A percentile compares a stretch with the other conserved stretches of the same genome.
Evolutionary conservation across 176 grass and related monocot genomes (phyloP).

Genomic region (Musa itinerans): DNA sequence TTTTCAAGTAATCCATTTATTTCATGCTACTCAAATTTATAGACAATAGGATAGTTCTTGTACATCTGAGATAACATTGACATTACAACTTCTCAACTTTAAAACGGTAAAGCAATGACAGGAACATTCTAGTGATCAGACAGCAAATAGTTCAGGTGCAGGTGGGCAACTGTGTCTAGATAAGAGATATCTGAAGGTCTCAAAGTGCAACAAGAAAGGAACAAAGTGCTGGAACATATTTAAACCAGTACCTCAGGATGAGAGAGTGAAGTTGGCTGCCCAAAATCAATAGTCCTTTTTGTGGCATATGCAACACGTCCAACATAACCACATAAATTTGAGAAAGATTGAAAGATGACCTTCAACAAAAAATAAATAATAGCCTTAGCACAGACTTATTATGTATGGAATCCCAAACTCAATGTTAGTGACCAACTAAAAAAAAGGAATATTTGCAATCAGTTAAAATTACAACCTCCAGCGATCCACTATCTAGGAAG

Average conservation of each 20-base stretch:
- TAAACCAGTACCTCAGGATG: slow-evolving; percentile 59
- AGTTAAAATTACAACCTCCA: not conserved
- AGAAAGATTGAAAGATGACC: slow-evolving; percentile 31
- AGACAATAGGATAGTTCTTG: not conserved
- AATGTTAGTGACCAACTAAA: not conserved
- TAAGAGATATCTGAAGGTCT: not conserved
- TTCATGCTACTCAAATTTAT: not conserved
- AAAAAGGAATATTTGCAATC: not conserved
- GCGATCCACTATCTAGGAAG: not conserved
- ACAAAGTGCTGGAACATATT: not conserved
- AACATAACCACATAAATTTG: slow-evolving; percentile 17
- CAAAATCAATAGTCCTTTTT: slow-evolving; percentile 36
- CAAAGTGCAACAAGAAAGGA: slow-evolving; percentile 3
- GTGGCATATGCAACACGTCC: slow-evolving; percentile 26
- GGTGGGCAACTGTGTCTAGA: not conserved
- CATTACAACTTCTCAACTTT: not conserved
- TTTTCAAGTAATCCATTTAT: too few species aligned
- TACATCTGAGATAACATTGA: not conserved
- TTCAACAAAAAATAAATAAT: slow-evolving; percentile 13
- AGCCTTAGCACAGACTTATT: not conserved
- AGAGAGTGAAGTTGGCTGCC: slow-evolving; percentile 60
- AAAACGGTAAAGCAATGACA: not conserved
- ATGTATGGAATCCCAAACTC: not conserved
- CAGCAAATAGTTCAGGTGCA: not conserved
- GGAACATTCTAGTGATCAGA: too few species aligned